Evolutionary conservation across 1,139 yeast genomes (phyloP).

Genomic region (Hansenula sp.): DNA sequence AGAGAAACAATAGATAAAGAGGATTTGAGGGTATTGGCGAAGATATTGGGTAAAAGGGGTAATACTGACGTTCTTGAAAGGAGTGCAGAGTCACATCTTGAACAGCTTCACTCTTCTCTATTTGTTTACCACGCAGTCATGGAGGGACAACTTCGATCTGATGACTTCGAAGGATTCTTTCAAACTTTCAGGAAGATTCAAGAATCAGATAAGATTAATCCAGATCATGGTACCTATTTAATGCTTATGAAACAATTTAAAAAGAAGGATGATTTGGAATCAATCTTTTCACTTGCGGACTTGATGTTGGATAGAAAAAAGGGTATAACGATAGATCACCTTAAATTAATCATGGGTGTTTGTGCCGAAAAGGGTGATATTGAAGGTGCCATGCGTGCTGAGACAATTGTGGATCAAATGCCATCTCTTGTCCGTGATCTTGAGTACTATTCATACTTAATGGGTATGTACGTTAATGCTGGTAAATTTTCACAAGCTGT

Average conservation of each 20-base stretch:
- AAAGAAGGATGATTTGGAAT: neutral
- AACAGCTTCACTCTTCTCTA: too few relatives aligned
- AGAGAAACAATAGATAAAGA: too few relatives aligned
- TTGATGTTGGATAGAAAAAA: constrained; percentile 6
- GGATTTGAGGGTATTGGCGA: too few relatives aligned
- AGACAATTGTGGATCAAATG: neutral
- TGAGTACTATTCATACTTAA: neutral
- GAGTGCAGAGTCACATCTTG: too few relatives aligned
- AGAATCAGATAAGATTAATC: neutral
- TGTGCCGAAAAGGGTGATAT: neutral
- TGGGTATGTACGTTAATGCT: neutral
- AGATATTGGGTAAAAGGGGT: too few relatives aligned
- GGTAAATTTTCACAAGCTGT: neutral
- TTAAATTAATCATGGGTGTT: neutral
- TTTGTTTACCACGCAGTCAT: neutral
- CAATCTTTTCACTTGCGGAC: constrained; percentile 8
- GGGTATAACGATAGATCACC: neutral
- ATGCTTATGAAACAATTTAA: neutral
- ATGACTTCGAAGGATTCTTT: neutral
- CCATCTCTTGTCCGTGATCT: too few relatives aligned
- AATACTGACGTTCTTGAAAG: too few relatives aligned
- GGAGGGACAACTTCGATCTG: neutral
- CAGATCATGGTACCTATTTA: neutral
- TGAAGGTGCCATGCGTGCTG: neutral
- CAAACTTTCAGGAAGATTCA: neutral